phyloP scores from a whole-genome alignment of 2,329 filamentous ascomycete genomes.

The Colletotrichum chrysophilum region DNA sequence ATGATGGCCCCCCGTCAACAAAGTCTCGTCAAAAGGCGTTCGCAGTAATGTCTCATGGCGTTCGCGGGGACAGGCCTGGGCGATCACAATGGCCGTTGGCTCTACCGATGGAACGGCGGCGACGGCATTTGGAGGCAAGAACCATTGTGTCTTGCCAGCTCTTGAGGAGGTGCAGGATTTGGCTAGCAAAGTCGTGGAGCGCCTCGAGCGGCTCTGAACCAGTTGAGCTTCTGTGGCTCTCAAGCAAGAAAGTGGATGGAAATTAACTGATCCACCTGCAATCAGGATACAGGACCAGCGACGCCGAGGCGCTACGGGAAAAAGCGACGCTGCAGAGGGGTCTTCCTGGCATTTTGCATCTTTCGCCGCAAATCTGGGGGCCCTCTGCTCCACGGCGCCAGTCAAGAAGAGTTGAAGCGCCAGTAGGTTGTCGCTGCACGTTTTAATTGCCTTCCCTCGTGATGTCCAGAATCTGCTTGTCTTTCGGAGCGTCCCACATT shows the following conservation, averaged over 20 bases:
- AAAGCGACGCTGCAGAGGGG: slow-evolving; percentile 7
- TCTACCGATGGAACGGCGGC: background rate
- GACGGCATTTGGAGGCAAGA: background rate
- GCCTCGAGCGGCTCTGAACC: background rate
- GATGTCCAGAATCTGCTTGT: background rate
- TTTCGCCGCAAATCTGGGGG: background rate
- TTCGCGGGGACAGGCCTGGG: background rate
- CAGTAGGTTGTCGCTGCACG: background rate
- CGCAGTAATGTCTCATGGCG: background rate
- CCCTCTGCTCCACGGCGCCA: background rate
- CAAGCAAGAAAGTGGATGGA: background rate
- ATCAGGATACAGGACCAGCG: background rate
- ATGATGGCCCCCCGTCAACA: background rate
- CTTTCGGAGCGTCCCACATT: background rate
- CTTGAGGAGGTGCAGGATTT: background rate
- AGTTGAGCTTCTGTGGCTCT: background rate
- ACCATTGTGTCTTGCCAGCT: background rate
- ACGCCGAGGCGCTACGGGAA: slow-evolving; percentile 8
- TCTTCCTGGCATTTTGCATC: background rate
- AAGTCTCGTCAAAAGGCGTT: background rate
- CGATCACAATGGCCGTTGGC: background rate
- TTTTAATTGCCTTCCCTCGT: slow-evolving; percentile 12
- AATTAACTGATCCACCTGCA: slow-evolving; percentile 9
- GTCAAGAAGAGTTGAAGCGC: background rate
- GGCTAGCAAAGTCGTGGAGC: background rate